Evolutionary conservation across 352 stramenopile species (phyloP).

Genomic region (Phytophthora multivora): DNA sequence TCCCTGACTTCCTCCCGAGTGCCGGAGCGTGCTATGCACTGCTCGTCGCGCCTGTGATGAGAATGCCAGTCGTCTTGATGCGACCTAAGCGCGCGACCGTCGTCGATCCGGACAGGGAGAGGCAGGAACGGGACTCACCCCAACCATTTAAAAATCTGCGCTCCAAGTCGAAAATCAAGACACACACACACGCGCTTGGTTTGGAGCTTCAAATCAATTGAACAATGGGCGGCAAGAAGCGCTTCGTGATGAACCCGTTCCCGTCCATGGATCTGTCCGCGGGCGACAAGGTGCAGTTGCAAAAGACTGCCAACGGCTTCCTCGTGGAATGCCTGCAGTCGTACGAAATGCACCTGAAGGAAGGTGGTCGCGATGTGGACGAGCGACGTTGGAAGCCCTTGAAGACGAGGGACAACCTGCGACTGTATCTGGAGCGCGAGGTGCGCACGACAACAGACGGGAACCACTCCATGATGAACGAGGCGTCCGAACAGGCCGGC

Average conservation of each 20-base stretch:
- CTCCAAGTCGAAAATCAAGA: slow-evolving; percentile 12
- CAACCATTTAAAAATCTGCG: slow-evolving; percentile 35
- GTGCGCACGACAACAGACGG: slow-evolving; percentile 37
- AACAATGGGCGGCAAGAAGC: slow-evolving; percentile 30
- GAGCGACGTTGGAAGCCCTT: slow-evolving; percentile 50
- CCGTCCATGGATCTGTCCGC: slow-evolving; percentile 38
- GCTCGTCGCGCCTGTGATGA: slow-evolving; percentile 20
- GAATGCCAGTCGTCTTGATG: slow-evolving; percentile 36
- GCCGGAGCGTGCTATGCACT: slow-evolving; percentile 30
- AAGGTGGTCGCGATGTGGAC: slow-evolving; percentile 32
- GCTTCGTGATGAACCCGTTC: slow-evolving; percentile 44
- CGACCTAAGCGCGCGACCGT: slow-evolving; percentile 19
- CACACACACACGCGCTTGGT: background rate
- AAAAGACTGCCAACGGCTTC: slow-evolving; percentile 34
- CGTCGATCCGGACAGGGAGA: slow-evolving; percentile 29
- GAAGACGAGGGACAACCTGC: slow-evolving; percentile 38
- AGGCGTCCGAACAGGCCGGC: slow-evolving; percentile 34
- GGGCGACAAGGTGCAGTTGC: slow-evolving; percentile 36
- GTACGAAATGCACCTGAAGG: slow-evolving; percentile 35
- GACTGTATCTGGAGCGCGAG: slow-evolving; percentile 36
- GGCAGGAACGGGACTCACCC: slow-evolving; percentile 6
- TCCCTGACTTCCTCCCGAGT: slow-evolving; percentile 16
- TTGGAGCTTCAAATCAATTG: slow-evolving; percentile 5
- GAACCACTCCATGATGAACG: slow-evolving; percentile 32
- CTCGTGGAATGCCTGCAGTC: slow-evolving; percentile 28